A percentile compares a stretch with the other conserved stretches of the same genome.
phyloP scores from a whole-genome alignment of 768 basidiomycete genomes.

The Pleurotus tuber-regium region DNA sequence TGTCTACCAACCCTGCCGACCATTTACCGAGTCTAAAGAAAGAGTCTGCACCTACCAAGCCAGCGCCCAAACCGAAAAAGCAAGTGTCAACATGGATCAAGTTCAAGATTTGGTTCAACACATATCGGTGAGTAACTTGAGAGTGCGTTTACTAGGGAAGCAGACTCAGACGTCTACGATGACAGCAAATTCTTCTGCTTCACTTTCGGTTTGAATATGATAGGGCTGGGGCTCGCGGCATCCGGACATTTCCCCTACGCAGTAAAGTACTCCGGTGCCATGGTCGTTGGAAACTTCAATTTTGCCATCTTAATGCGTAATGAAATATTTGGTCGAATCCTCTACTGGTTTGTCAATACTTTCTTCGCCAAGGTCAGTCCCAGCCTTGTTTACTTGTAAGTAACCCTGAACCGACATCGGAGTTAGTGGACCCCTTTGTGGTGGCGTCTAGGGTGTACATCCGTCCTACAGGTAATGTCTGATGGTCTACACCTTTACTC shows the following conservation, averaged over 20 bases:
- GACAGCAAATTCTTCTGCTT: conserved; percentile 68
- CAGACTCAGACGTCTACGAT: neutral
- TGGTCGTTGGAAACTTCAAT: conserved; percentile 71
- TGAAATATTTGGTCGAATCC: conserved; percentile 68
- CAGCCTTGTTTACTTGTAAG: neutral
- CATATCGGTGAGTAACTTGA: conserved; percentile 49
- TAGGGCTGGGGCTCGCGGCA: conserved; percentile 58
- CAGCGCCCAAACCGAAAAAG: conserved; percentile 45
- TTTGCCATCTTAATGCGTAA: conserved; percentile 74
- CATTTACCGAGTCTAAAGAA: conserved; percentile 32
- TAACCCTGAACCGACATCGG: conserved; percentile 11
- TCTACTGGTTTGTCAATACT: conserved; percentile 67
- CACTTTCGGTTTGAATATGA: conserved; percentile 57
- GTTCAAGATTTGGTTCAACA: conserved; percentile 69
- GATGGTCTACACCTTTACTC: neutral
- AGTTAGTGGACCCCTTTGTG: conserved; percentile 42
- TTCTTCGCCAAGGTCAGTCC: conserved; percentile 61
- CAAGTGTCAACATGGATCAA: conserved; percentile 58
- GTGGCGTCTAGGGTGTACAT: conserved; percentile 72
- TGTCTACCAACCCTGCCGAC: conserved; percentile 23
- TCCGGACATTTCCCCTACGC: conserved; percentile 69
- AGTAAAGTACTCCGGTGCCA: conserved; percentile 55
- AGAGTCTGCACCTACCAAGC: conserved; percentile 33
- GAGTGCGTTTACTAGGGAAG: neutral
- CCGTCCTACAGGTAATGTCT: conserved; percentile 57